These are phyloP conservation scores for Buxus sempervirens DNA, from an alignment of 164 flowering plant species.

Conservation along the genomic window DNA sequence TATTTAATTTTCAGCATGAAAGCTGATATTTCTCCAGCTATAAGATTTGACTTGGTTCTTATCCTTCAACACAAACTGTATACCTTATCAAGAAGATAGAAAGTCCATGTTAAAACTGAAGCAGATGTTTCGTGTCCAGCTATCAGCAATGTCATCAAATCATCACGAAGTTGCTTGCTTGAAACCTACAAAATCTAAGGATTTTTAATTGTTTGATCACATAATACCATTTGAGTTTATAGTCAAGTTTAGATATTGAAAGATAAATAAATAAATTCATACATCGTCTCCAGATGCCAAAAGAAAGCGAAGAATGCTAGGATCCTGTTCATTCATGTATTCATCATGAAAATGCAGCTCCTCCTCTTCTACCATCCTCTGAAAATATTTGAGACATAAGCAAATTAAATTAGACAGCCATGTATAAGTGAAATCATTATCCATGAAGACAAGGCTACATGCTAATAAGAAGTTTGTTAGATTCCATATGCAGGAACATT, in stretches of 20 bases:
- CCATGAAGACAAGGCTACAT: neutral
- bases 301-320: conserved; percentile 95
- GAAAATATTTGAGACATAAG: conserved; percentile 17
- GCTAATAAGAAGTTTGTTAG: neutral
- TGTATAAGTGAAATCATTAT: neutral
- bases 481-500: conserved; percentile 5
- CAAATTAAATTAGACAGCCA: conserved; percentile 4
- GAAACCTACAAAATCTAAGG: conserved; percentile 57
- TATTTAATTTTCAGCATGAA: too few species aligned
- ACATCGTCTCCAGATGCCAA: conserved; percentile 99
- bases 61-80: neutral
- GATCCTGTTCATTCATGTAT: conserved; percentile 93
- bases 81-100: conserved; percentile 85
- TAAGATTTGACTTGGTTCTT: too few species aligned
- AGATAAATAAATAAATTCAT: conserved; percentile 20
- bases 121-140: conserved; percentile 99
- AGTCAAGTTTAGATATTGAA: neutral
- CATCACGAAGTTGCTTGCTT: conserved; percentile 99
- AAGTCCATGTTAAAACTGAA: conserved; percentile 95
- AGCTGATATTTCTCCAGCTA: neutral
- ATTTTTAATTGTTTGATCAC: conserved; percentile 1
- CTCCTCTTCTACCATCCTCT: conserved; percentile 97
- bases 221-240: neutral
- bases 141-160: conserved; percentile 95
- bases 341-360: conserved; percentile 88